A percentile compares a stretch with the other conserved stretches of the same genome.
Conservation (phyloP, 2,329 filamentous ascomycete species). For the Fonsecaea erecta region DNA sequence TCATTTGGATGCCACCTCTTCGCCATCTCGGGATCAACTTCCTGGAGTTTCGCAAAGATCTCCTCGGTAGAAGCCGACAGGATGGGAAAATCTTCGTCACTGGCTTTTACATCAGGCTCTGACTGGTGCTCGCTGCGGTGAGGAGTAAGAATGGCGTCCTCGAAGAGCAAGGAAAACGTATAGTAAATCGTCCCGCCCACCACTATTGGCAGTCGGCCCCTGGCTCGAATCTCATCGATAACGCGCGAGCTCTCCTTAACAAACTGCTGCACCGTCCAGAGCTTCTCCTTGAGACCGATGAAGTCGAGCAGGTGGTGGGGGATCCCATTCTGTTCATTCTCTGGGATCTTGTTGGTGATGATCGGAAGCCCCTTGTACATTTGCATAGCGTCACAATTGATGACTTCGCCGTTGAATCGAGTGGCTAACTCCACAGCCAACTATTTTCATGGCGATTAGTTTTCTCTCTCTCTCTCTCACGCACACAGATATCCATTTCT, state of each 20-base stretch:
- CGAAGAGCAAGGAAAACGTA: slow-evolving; percentile 83
- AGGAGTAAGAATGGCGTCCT: slow-evolving; percentile 64
- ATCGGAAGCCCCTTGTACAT: slow-evolving; percentile 90
- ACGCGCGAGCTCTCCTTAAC: slow-evolving; percentile 68
- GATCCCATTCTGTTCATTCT: slow-evolving; percentile 74
- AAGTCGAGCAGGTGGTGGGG: slow-evolving; percentile 87
- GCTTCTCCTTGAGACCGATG: slow-evolving; percentile 73
- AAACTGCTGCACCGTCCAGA: slow-evolving; percentile 83
- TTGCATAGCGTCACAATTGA: slow-evolving; percentile 98
- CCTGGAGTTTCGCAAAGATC: slow-evolving; percentile 72
- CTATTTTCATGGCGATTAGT: slow-evolving; percentile 55
- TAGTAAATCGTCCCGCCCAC: slow-evolving; percentile 98
- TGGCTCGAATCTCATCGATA: slow-evolving; percentile 75
- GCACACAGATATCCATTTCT: background rate
- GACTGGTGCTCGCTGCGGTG: slow-evolving; percentile 35
- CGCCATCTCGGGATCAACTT: slow-evolving; percentile 89
- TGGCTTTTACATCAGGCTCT: slow-evolving; percentile 39
- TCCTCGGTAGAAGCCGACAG: slow-evolving; percentile 71
- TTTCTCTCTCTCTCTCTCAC: background rate
- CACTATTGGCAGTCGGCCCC: slow-evolving; percentile 83
- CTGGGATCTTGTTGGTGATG: slow-evolving; percentile 90
- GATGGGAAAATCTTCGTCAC: slow-evolving; percentile 59
- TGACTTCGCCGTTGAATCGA: slow-evolving; percentile 85
- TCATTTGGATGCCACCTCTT: slow-evolving; percentile 93
- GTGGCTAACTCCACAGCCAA: slow-evolving; percentile 86